These are phyloP conservation scores for Ceratocystiopsis brevicomis DNA, from an alignment of 2,329 filamentous ascomycete genomes.

Conservation along the genomic window DNA sequence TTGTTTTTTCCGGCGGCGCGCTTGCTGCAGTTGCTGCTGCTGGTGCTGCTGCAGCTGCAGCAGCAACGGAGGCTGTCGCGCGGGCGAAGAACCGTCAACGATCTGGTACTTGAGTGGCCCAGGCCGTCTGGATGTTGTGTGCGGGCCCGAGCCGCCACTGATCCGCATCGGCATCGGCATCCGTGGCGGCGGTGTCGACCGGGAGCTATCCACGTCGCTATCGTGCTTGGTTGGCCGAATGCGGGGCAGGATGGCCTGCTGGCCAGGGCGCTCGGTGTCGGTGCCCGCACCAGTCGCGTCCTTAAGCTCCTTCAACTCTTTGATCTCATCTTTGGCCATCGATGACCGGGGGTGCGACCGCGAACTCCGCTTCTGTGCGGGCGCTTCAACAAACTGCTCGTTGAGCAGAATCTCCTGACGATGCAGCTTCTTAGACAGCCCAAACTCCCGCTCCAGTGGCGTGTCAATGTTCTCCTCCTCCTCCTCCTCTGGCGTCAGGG, in stretches of 20 bases:
- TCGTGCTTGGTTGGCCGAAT: conserved; percentile 45
- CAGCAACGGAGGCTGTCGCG: conserved; percentile 19
- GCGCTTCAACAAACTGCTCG: conserved; percentile 47
- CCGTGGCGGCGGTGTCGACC: conserved; percentile 31
- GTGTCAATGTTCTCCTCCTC: conserved; percentile 57
- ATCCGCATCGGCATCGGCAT: conserved; percentile 19
- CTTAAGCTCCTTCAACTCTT: no score
- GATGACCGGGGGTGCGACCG: conserved; percentile 15
- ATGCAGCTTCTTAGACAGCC: conserved; percentile 53
- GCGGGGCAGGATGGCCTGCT: conserved; percentile 35
- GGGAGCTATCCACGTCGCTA: conserved; percentile 32
- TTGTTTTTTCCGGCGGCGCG: not conserved
- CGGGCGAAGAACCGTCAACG: conserved; percentile 42
- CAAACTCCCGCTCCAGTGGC: conserved; percentile 48
- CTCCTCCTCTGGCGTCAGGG: conserved; percentile 47
- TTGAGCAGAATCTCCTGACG: conserved; percentile 56
- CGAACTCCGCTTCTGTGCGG: conserved; percentile 36
- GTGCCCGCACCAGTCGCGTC: conserved; percentile 5
- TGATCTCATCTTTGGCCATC: conserved; percentile 6
- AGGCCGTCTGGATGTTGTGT: conserved; percentile 23
- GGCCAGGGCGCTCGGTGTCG: conserved; percentile 31
- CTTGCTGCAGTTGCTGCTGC: conserved; percentile 11
- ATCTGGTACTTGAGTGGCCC: conserved; percentile 39
- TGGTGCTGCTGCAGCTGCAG: conserved; percentile 9
- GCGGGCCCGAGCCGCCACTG: conserved; percentile 24